Evolutionary conservation across 108 stramenopile species (phyloP), one percentile per base, ranked within the genome.

Genomic region (Stephanodiscus minutulus): DNA sequence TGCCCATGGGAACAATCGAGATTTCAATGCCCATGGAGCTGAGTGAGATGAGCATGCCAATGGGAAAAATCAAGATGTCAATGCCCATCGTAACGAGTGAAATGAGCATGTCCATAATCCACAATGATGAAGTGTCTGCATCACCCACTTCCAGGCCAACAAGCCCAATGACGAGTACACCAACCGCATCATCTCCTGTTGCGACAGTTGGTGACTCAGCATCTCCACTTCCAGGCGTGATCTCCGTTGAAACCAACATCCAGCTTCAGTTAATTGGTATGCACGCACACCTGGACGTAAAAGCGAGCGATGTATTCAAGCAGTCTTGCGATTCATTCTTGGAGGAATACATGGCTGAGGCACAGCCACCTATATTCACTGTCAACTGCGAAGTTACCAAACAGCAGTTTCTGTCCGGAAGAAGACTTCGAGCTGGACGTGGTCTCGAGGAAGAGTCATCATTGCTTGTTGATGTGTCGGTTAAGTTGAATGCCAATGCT

Each of bases 381-480:
- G 53, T 68, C 31, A n/a, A 54, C 15, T 76, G 74, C 29, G 25
- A 39, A 3, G 60, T 76, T 35, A 63, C 60, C 10, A 56, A 68
- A 21, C 74, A 76, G 56, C 66, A 61, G 46, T 28, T 76, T 9
- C 53, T 68, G n/a, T 46, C 60, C 15, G 13, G 17, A 17, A 59
- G 73, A 52, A 57, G 22, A 13, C 63, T 66, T 29, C 33, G 37
- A 44, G 11, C 21, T 41, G 5, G 18, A 0, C 37, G 73, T 7
- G 47, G n/a, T 64, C 49, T 74, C 3, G 43, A 66, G 11, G 73
- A 49, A 25, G 48, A 33, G 48, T 52, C 65, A 24, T 39, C 67
- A 10, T 63, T 76, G 54, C 74, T 76, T 25, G 61, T 76, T 12
- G 66, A 68, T 63, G 36, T 76, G 4, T 29, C 52, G 9, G 60